These are phyloP conservation scores for Oligophagozyma castellii DNA, from an alignment of 1,139 yeast species.

Conservation along the genomic window DNA sequence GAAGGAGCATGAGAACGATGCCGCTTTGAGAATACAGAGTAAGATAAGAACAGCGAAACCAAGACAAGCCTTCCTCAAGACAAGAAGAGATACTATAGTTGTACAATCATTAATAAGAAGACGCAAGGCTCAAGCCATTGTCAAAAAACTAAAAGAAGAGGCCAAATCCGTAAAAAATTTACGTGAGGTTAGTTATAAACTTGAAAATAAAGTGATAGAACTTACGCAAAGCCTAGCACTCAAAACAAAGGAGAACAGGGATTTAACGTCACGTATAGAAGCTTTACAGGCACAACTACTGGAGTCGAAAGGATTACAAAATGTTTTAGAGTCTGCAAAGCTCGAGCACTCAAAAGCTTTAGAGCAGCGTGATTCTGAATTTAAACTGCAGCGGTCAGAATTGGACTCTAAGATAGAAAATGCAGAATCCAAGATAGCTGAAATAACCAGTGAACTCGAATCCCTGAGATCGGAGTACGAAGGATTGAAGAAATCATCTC, in stretches of 20 bases:
- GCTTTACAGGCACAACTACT: constrained; percentile 40
- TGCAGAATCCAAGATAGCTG: constrained; percentile 45
- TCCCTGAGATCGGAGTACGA: constrained; percentile 54
- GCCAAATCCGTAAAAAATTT: constrained; percentile 85
- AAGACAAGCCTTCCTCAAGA: constrained; percentile 13
- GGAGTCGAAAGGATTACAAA: constrained; percentile 46
- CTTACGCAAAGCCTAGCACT: constrained; percentile 72
- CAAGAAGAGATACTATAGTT: constrained; percentile 41
- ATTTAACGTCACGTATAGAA: constrained; percentile 49
- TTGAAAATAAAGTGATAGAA: constrained; percentile 93
- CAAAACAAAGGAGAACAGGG: constrained; percentile 70
- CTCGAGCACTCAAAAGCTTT: constrained; percentile 37
- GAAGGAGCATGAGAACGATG: constrained; percentile 38
- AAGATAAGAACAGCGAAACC: constrained; percentile 22
- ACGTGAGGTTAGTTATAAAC: constrained; percentile 81
- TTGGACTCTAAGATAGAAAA: constrained; percentile 45
- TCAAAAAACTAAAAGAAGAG: constrained; percentile 54
- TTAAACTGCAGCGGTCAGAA: constrained; percentile 36
- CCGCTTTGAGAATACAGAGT: constrained; percentile 60
- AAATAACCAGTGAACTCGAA: constrained; percentile 50
- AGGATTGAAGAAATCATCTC: constrained; percentile 49
- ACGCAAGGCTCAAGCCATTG: constrained; percentile 53
- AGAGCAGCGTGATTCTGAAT: constrained; percentile 34
- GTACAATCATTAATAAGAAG: constrained; percentile 75
- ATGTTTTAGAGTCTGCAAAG: constrained; percentile 41